phyloP scores from a whole-genome alignment of 2,329 filamentous ascomycete species.

The Daldinia eschscholtzii region DNA sequence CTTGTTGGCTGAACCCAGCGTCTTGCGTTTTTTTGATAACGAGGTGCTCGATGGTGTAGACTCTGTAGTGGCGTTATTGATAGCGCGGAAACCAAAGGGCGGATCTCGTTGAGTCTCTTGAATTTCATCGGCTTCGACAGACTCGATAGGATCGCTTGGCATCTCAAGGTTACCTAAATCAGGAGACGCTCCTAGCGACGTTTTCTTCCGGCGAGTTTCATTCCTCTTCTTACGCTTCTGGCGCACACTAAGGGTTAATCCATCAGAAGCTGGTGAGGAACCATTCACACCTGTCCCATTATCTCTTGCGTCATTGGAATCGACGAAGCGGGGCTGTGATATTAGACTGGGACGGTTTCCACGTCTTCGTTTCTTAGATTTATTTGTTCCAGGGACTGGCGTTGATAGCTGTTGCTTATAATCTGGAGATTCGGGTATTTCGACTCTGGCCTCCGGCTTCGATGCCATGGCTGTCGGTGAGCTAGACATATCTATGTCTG shows the following conservation, averaged over 20 bases:
- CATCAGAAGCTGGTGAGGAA: neutral
- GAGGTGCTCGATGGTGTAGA: slow-evolving; percentile 12
- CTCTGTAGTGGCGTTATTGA: neutral
- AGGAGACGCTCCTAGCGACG: slow-evolving; percentile 30
- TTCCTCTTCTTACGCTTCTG: slow-evolving; percentile 31
- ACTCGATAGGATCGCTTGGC: slow-evolving; percentile 7
- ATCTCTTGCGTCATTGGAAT: slow-evolving; percentile 13
- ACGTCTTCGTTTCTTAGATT: slow-evolving; percentile 50
- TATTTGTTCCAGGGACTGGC: slow-evolving; percentile 9
- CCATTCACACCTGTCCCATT: slow-evolving; percentile 9
- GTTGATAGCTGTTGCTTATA: slow-evolving; percentile 15
- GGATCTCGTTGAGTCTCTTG: slow-evolving; percentile 12
- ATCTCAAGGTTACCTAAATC: slow-evolving; percentile 25
- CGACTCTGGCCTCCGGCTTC: neutral
- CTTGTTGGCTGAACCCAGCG: slow-evolving; percentile 16
- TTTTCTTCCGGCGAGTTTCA: slow-evolving; percentile 35
- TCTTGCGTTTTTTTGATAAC: slow-evolving; percentile 42
- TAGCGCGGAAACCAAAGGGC: neutral
- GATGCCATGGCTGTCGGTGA: slow-evolving; percentile 10
- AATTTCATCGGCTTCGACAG: neutral
- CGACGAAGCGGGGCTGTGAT: slow-evolving; percentile 4
- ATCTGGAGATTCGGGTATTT: slow-evolving; percentile 34
- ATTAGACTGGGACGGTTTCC: slow-evolving; percentile 50
- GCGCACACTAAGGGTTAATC: neutral
- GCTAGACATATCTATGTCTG: neutral